These are phyloP conservation scores for Blastobotrys serpentis DNA, from an alignment of 1,139 yeast species.

Conservation along the genomic window DNA sequence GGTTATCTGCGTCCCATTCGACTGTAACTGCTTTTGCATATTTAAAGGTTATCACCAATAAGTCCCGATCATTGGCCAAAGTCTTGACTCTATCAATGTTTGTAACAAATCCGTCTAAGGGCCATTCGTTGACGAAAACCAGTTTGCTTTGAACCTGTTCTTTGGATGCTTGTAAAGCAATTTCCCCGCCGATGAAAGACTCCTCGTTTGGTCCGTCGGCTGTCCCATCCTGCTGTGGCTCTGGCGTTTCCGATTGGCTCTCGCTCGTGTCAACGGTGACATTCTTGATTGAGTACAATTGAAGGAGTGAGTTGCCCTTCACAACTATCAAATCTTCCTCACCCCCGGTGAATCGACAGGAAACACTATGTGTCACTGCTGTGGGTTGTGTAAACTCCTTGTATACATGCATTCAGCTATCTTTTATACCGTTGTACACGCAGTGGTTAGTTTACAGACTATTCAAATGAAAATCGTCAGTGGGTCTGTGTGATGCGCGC, in stretches of 20 bases:
- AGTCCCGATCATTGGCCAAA: constrained; percentile 37
- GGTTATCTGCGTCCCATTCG: constrained; percentile 59
- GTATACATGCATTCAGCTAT: constrained; percentile 67
- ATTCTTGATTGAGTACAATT: constrained; percentile 51
- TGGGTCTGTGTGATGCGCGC: not conserved
- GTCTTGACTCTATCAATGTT: constrained; percentile 57
- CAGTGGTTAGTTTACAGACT: too few relatives aligned
- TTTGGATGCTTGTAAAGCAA: constrained; percentile 29
- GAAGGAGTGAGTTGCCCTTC: constrained; percentile 64
- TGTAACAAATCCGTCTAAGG: constrained; percentile 67
- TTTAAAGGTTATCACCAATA: constrained; percentile 65
- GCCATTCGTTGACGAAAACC: constrained; percentile 61
- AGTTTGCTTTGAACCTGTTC: constrained; percentile 43
- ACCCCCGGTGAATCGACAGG: constrained; percentile 59
- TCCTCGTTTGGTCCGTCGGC: constrained; percentile 26
- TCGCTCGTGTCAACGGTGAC: constrained; percentile 14
- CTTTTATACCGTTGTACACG: not conserved
- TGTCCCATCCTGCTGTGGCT: constrained; percentile 20
- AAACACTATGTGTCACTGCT: constrained; percentile 60
- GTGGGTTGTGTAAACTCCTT: constrained; percentile 80
- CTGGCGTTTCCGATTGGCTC: constrained; percentile 3
- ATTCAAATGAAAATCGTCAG: not conserved
- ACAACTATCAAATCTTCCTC: constrained; percentile 63
- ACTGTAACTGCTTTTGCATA: constrained; percentile 76
- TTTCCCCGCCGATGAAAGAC: constrained; percentile 33